Base-by-base conservation (phyloP, 441 rosid species). In the Brassica balearica region DNA sequence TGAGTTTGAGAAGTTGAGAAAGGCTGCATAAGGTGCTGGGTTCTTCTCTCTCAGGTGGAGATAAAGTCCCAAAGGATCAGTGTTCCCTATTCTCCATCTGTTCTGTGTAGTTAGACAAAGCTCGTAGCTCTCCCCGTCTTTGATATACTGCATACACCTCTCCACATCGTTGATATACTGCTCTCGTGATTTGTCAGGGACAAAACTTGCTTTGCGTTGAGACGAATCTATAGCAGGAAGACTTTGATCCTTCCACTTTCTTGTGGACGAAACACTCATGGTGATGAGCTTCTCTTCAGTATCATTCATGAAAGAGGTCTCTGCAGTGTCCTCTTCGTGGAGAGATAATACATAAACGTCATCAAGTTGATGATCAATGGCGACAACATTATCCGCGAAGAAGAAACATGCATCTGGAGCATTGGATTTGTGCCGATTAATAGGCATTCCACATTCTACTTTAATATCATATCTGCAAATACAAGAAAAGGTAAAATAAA, bases 41-140 rank as follows among this genome's bases (percentile, higher is more conserved):
- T 96, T 96, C 83, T 62, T 92, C 66, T 94, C 91, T 78, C 98
- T 83, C 14, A 94, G 93, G 82, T 85, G 87, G 78, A 92, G 92
- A 82, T 96, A 96, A 65, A 96, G 89, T 59, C 93, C 92, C 51
- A 94, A 66, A 75, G 93, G 81, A 85, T 96, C 88, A 29, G 88
- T 78, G 29, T 88, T 81, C 77, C 81, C 87, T 32, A 91, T 72
- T 38, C 29, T 81, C 80, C 81, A 84, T 69, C 95, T 87, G 55
- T 89, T 80, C 84, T 89, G 96, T 78, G 96, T 88, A 11, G 99
- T 96, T 15, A 92, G 88, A 82, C 99, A 96, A 71, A 92, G 86
- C 85, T 96, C 98, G 75, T 96, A 96, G 93, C 99, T 96, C 83
- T 96, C 99, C 61, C 99, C 99, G 56, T 94, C 98, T 89, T 83